phyloP scores from a whole-genome alignment of 306 rosid species.

The Cajanus cajan region DNA sequence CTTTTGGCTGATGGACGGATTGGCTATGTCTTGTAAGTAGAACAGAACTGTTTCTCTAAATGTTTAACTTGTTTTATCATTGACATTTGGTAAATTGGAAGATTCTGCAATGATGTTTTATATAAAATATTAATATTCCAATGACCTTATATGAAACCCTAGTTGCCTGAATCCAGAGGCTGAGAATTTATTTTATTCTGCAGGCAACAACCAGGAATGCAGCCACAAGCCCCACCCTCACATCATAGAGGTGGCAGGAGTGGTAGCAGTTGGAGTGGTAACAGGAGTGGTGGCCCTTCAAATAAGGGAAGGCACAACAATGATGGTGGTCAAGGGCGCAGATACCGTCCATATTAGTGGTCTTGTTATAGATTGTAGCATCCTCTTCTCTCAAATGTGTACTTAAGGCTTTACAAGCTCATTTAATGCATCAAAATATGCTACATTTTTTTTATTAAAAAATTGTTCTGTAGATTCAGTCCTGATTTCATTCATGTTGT shows the following conservation, averaged over 20 bases:
- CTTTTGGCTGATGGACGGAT: conserved; percentile 91
- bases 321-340: conserved; percentile 68
- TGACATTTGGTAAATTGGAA: conserved; percentile 5
- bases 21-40: conserved; percentile 93
- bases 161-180: conserved; percentile 2
- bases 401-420: neutral
- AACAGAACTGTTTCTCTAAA: conserved; percentile 13
- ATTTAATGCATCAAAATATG: conserved; percentile 19
- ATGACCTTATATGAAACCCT: conserved; percentile 2
- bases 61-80: neutral
- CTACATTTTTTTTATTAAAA: conserved; percentile 19
- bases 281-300: conserved; percentile 54
- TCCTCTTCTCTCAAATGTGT: conserved; percentile 10
- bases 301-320: conserved; percentile 65
- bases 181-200: conserved; percentile 29
- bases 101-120: neutral
- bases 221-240: conserved; percentile 50
- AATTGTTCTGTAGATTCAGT: conserved; percentile 20
- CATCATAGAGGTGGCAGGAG: conserved; percentile 63
- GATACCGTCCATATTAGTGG: conserved; percentile 80
- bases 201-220: conserved; percentile 91
- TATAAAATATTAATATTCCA: neutral
- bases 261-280: conserved; percentile 47
- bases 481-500: conserved; percentile 17
- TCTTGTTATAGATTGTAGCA: neutral